Conservation (phyloP, 2,329 filamentous ascomycete species). For the Epichloe baconii region DNA sequence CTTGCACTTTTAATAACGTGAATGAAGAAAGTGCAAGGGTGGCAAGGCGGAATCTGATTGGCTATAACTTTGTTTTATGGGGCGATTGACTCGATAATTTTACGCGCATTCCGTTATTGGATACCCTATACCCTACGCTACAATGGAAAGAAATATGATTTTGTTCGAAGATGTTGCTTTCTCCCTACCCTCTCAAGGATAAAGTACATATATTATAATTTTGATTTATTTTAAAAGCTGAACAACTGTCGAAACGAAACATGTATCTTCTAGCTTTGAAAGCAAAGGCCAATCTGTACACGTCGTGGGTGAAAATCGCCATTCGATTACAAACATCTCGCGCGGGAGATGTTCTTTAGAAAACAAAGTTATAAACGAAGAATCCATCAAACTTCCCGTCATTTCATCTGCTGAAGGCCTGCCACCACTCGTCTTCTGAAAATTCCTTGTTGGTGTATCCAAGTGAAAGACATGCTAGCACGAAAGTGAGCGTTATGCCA, state of each 20-base stretch:
- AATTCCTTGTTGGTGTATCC: background rate
- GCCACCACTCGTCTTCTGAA: background rate
- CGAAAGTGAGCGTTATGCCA: background rate
- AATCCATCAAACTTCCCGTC: background rate
- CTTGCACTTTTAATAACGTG: background rate
- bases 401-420: background rate
- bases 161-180: too few relatives aligned
- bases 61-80: background rate
- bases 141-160: too few relatives aligned
- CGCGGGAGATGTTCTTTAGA: background rate
- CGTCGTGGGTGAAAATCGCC: background rate
- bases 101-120: too few relatives aligned
- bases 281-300: background rate
- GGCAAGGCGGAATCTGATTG: constrained; percentile 1
- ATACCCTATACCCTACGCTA: too few relatives aligned
- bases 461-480: background rate
- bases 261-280: too few relatives aligned
- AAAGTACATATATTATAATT: too few relatives aligned
- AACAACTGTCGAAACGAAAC: too few relatives aligned
- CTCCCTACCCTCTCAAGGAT: too few relatives aligned
- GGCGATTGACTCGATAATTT: too few relatives aligned
- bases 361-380: background rate
- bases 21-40: background rate
- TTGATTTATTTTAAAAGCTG: too few relatives aligned
- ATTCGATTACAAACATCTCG: background rate